phyloP scores from a whole-genome alignment of 2,329 filamentous ascomycete species.

The Zymoseptoria brevis region DNA sequence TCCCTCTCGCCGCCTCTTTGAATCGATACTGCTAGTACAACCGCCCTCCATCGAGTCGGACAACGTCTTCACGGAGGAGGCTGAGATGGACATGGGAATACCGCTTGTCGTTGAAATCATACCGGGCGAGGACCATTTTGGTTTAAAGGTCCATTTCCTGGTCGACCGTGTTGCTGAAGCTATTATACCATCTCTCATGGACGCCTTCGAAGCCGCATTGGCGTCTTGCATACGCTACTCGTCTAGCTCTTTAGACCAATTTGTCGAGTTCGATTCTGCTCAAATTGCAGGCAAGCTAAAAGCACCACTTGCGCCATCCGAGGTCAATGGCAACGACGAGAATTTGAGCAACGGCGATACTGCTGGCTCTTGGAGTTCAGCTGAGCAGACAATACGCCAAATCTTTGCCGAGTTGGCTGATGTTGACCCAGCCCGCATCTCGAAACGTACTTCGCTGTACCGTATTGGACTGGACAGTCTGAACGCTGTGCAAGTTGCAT shows the following conservation, averaged over 20 bases:
- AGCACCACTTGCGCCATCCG: background rate
- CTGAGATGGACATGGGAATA: conserved; percentile 57
- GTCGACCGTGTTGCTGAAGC: conserved; percentile 54
- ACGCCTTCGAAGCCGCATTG: conserved; percentile 25
- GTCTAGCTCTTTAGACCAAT: conserved; percentile 18
- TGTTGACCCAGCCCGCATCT: conserved; percentile 44
- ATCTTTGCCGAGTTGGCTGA: conserved; percentile 54
- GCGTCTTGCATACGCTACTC: conserved; percentile 22
- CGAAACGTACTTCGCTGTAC: conserved; percentile 64
- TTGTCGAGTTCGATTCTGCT: conserved; percentile 11
- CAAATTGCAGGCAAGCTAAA: conserved; percentile 13
- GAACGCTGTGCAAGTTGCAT: conserved; percentile 69
- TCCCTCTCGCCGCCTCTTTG: conserved; percentile 57
- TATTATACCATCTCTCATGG: conserved; percentile 15
- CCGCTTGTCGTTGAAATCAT: conserved; percentile 70
- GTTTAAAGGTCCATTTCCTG: conserved; percentile 42
- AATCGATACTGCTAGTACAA: conserved; percentile 74
- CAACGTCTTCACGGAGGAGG: conserved; percentile 47
- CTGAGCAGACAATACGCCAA: conserved; percentile 48
- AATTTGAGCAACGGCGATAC: background rate
- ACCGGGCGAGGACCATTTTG: conserved; percentile 46
- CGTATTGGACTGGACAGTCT: conserved; percentile 89
- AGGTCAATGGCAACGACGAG: background rate
- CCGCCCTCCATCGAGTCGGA: conserved; percentile 44
- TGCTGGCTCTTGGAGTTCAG: conserved; percentile 38